Conservation (phyloP, 768 basidiomycete genomes). For the Mycena galericulata region DNA sequence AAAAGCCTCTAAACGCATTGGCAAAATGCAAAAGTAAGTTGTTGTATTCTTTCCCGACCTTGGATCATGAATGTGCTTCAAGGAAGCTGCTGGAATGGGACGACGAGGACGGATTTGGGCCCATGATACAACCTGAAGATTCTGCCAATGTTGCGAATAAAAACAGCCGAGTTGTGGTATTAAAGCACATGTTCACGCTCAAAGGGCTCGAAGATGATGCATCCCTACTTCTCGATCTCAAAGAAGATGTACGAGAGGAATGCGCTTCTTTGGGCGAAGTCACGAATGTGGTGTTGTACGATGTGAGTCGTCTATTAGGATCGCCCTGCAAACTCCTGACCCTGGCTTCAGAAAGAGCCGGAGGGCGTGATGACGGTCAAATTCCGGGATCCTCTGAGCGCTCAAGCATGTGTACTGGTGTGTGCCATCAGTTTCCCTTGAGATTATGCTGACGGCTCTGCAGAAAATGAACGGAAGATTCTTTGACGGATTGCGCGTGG, state of each 20-base stretch:
- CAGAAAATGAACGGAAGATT: slow-evolving; percentile 96
- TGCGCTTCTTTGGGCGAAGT: slow-evolving; percentile 92
- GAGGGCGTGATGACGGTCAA: slow-evolving; percentile 98
- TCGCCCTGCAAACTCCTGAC: neutral
- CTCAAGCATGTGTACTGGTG: slow-evolving; percentile 91
- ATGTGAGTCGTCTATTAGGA: slow-evolving; percentile 67
- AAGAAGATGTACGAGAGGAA: slow-evolving; percentile 97
- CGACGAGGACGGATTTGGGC: slow-evolving; percentile 93
- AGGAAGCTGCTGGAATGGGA: slow-evolving; percentile 95
- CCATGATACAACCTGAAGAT: slow-evolving; percentile 69
- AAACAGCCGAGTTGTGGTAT: slow-evolving; percentile 85
- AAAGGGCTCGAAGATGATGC: slow-evolving; percentile 89
- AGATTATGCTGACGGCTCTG: neutral
- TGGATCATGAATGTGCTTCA: slow-evolving; percentile 6
- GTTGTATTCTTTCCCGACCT: neutral
- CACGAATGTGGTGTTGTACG: slow-evolving; percentile 94
- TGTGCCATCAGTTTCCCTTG: slow-evolving; percentile 43
- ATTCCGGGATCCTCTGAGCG: slow-evolving; percentile 92
- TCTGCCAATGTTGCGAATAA: slow-evolving; percentile 57
- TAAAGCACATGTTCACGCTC: slow-evolving; percentile 95
- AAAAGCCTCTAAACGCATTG: slow-evolving; percentile 78
- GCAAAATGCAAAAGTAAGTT: slow-evolving; percentile 87
- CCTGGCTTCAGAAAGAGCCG: slow-evolving; percentile 76
- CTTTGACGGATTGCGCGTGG: slow-evolving; percentile 86
- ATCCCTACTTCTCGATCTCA: slow-evolving; percentile 88